Percentiles rank a stretch among this genome's conserved stretches.
Conservation (phyloP, 1,139 yeast genomes). For the Pichia sp. region DNA sequence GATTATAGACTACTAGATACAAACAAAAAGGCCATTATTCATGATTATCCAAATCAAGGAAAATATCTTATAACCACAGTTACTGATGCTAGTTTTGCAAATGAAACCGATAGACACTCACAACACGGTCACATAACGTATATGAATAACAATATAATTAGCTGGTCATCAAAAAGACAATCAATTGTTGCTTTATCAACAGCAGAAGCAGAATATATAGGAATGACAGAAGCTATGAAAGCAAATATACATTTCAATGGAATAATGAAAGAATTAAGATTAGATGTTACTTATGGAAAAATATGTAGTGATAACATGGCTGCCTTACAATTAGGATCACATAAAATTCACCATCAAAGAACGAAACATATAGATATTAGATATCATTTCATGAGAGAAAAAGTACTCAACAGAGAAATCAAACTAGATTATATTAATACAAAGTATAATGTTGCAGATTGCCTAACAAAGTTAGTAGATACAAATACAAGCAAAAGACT, state of each 20-base stretch:
- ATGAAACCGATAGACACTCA: slow-evolving; percentile 1
- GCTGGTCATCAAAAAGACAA: slow-evolving; percentile 2
- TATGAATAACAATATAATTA: not conserved
- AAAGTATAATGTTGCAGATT: slow-evolving; percentile 4
- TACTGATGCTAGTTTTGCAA: slow-evolving; percentile 1
- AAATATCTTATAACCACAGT: not conserved
- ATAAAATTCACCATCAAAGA: slow-evolving; percentile 5
- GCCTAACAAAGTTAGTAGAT: slow-evolving; percentile 3
- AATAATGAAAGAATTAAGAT: slow-evolving; percentile 1
- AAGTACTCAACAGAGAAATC: not conserved
- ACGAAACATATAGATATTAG: slow-evolving; percentile 7
- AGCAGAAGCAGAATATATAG: slow-evolving; percentile 1
- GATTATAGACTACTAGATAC: not conserved
- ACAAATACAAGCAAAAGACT: not conserved
- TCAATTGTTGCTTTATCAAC: not conserved
- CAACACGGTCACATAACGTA: not conserved
- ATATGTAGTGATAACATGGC: slow-evolving; percentile 5
- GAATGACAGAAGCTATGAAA: not conserved
- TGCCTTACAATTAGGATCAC: slow-evolving; percentile 4
- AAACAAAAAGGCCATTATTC: not conserved
- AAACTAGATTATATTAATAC: slow-evolving; percentile 7
- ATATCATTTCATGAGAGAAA: slow-evolving; percentile 5
- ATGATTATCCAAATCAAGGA: not conserved
- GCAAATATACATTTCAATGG: not conserved
- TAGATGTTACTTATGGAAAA: not conserved